These are phyloP conservation scores for Naganishia kalamii DNA, from an alignment of 768 basidiomycete species.

Conservation along the genomic window DNA sequence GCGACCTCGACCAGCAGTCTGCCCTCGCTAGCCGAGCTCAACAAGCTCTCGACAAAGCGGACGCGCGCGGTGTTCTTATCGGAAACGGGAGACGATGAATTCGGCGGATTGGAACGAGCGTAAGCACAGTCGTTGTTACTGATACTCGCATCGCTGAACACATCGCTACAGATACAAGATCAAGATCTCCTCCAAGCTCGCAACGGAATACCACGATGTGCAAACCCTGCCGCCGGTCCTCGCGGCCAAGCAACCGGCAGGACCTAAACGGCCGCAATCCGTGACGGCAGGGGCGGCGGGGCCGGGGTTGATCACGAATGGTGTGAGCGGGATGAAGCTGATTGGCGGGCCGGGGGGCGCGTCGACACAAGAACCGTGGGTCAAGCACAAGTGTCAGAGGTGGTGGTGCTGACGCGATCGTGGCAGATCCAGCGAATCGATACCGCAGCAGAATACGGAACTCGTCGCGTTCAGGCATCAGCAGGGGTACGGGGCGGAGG, in stretches of 20 bases:
- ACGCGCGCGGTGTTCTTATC: slow-evolving; percentile 40
- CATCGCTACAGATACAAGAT: slow-evolving; percentile 36
- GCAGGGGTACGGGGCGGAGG: slow-evolving; percentile 45
- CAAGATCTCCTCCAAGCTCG: slow-evolving; percentile 70
- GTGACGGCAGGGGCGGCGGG: slow-evolving; percentile 15
- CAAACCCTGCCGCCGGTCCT: slow-evolving; percentile 76
- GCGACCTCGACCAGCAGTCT: slow-evolving; percentile 20
- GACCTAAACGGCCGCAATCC: slow-evolving; percentile 64
- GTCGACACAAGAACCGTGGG: slow-evolving; percentile 39
- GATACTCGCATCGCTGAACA: neutral
- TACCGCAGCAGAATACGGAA: slow-evolving; percentile 24
- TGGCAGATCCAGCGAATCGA: neutral
- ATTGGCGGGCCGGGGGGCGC: slow-evolving; percentile 43
- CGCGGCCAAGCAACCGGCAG: slow-evolving; percentile 58
- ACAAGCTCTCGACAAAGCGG: slow-evolving; percentile 40
- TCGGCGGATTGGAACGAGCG: slow-evolving; percentile 41
- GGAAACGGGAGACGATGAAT: slow-evolving; percentile 32
- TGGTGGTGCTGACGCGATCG: neutral
- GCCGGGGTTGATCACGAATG: slow-evolving; percentile 50
- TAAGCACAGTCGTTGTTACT: slow-evolving; percentile 19
- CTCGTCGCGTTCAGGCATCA: slow-evolving; percentile 46
- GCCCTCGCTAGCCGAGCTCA: slow-evolving; percentile 40
- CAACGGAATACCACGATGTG: slow-evolving; percentile 80
- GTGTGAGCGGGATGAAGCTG: slow-evolving; percentile 57
- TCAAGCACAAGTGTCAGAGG: slow-evolving; percentile 49